Base-by-base conservation (phyloP, 2,329 filamentous ascomycete species). In the Cordyceps javanica region DNA sequence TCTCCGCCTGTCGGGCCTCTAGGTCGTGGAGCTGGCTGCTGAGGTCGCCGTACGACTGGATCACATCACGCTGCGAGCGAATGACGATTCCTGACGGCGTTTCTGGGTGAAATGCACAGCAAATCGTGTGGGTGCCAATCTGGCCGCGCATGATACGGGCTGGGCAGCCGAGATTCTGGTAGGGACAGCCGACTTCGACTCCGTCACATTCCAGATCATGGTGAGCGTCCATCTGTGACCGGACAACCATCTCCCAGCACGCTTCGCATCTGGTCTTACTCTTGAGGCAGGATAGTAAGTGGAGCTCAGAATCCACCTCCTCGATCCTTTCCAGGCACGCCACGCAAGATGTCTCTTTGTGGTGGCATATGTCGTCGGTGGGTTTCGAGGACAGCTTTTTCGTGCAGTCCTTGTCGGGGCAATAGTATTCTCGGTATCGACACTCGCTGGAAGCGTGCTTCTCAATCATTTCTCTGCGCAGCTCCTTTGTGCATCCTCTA, bases 391-490 rank as follows among this genome's bases (percentile, higher is more conserved):
- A 72, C 3, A 86, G 72, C 25, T 73, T 74, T 65, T 81, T 77
- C 30, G 73, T 68, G 66, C 85, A 88, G 3, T 68, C 65, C 14
- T 74, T 65, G 36, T 80, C 79, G 0, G 81, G 78, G 62, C 85
- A 88, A n/a, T 74, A 72, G 21, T 83, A 78, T 32, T 78, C 70
- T 5, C 78, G 78, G 63, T 80, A 83, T 1, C 73, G 73, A 65
- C 85, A 88, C 50, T 83, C 80, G 21, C 75, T 75, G 8, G 76
- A 75, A 41, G 83, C 75, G 64, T 88, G 85, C 26, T 75, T 74
- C 62, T 80, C 75, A 9, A 86, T 73, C 26, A 78, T 73, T 42
- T 82, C 81, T 9, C 85, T 76, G 6, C 78, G 72, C 48, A 82
- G 70, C 10, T 77, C 70, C 39, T 75, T 70, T 38, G 70, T 67